A percentile compares a stretch with the other conserved stretches of the same genome.
phyloP scores from a whole-genome alignment of 1,284 basidiomycete species.

The Xerocomus nothofagi region DNA sequence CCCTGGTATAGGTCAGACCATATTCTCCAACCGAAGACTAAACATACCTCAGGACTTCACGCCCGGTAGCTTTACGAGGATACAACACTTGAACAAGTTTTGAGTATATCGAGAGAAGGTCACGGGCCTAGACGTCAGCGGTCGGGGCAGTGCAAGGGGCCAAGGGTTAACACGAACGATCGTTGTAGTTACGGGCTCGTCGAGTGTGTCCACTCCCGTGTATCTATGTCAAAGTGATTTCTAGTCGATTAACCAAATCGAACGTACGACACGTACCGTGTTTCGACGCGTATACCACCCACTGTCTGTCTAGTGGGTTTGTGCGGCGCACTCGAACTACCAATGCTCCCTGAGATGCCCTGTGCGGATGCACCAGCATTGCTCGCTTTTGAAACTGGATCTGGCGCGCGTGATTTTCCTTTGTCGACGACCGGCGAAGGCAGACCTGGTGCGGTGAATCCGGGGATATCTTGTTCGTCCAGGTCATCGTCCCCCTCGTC shows the following conservation, averaged over 20 bases:
- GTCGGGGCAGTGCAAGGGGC: conserved; percentile 10
- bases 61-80: conserved; percentile 72
- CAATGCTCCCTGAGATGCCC: conserved; percentile 72
- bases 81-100: conserved; percentile 93
- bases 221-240: conserved; percentile 47
- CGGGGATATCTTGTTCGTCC: conserved; percentile 76
- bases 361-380: conserved; percentile 34
- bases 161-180: conserved; percentile 62
- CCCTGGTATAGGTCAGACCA: conserved; percentile 46
- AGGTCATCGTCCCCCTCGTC: conserved; percentile 76
- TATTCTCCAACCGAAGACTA: background rate
- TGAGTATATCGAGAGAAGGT: conserved; percentile 84
- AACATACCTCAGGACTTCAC: conserved; percentile 74
- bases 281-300: conserved; percentile 86
- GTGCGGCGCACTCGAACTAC: conserved; percentile 44
- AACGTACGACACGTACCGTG: conserved; percentile 54
- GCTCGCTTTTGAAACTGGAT: conserved; percentile 53
- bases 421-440: conserved; percentile 50
- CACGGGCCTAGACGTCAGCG: conserved; percentile 63
- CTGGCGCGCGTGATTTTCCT: conserved; percentile 66
- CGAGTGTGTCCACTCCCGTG: conserved; percentile 81
- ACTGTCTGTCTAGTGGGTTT: conserved; percentile 59
- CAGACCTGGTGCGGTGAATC: conserved; percentile 65
- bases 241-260: background rate
- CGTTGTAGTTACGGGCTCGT: conserved; percentile 86